phyloP scores from a whole-genome alignment of 192 early-diverging fungal genomes.

The Entomortierella parvispora region DNA sequence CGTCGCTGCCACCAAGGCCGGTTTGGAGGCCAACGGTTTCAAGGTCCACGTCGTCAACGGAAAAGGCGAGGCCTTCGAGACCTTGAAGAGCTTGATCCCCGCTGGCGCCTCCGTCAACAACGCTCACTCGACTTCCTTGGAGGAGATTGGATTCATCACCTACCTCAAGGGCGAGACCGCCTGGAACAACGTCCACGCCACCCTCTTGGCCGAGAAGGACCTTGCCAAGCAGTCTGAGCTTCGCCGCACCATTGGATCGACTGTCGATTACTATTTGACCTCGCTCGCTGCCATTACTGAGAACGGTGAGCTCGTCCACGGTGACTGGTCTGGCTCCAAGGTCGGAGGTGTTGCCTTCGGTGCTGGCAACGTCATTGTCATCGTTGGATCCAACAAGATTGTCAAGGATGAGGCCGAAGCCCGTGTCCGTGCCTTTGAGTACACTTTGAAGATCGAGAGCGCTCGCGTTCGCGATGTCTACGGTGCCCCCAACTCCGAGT shows the following conservation, averaged over 20 bases:
- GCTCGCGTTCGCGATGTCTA: slow-evolving; percentile 50
- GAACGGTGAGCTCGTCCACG: slow-evolving; percentile 40
- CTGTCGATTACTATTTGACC: slow-evolving; percentile 53
- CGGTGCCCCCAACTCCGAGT: slow-evolving; percentile 30
- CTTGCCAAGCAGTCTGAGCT: slow-evolving; percentile 42
- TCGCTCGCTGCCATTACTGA: slow-evolving; percentile 49
- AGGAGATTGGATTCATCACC: slow-evolving; percentile 57
- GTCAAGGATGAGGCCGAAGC: slow-evolving; percentile 53
- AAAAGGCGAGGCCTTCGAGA: slow-evolving; percentile 40
- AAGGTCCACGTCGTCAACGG: slow-evolving; percentile 35
- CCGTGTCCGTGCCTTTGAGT: slow-evolving; percentile 35
- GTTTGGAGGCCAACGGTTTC: slow-evolving; percentile 43
- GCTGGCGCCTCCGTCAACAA: slow-evolving; percentile 47
- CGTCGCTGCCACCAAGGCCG: slow-evolving; percentile 40
- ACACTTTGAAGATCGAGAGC: slow-evolving; percentile 30
- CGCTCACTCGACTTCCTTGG: slow-evolving; percentile 51
- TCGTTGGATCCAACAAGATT: slow-evolving; percentile 55
- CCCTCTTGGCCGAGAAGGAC: slow-evolving; percentile 36
- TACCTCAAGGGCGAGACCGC: slow-evolving; percentile 53
- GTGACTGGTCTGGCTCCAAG: slow-evolving; percentile 47
- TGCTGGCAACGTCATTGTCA: slow-evolving; percentile 38
- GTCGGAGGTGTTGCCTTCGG: slow-evolving; percentile 48
- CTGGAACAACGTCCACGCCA: slow-evolving; percentile 51
- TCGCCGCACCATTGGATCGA: slow-evolving; percentile 43
- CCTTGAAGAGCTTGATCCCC: slow-evolving; percentile 51